A percentile compares a stretch with the other conserved stretches of the same genome.
Conservation (phyloP, 2,329 filamentous ascomycete species). For the Exophiala xenobiotica region DNA sequence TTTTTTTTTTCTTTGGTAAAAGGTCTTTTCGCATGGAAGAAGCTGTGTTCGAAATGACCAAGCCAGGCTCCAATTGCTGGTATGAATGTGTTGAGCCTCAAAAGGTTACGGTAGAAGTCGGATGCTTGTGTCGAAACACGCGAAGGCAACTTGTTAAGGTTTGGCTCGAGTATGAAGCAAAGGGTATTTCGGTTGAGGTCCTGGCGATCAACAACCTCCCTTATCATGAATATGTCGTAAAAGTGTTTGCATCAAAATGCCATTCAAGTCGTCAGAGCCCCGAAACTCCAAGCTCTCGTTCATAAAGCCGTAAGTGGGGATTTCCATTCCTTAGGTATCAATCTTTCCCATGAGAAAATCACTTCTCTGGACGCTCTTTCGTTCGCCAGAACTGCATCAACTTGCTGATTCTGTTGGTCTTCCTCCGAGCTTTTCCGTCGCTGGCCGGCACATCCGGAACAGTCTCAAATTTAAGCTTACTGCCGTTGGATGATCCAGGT, state of each 20-base stretch:
- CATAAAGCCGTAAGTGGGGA: conserved; percentile 23
- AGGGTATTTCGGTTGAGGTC: neutral
- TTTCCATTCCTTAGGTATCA: neutral
- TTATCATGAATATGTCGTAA: conserved; percentile 21
- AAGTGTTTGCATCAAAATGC: conserved; percentile 13
- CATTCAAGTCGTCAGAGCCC: conserved; percentile 19
- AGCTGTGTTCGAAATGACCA: neutral
- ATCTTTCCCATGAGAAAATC: conserved; percentile 4
- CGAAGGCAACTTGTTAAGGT: neutral
- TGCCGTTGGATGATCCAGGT: conserved; percentile 42
- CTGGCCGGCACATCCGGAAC: conserved; percentile 41
- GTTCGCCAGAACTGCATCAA: conserved; percentile 51
- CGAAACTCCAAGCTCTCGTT: conserved; percentile 15
- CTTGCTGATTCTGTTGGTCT: conserved; percentile 46
- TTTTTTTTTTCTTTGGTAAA: neutral
- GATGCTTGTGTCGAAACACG: neutral
- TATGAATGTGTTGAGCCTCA: neutral
- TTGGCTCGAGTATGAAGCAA: neutral
- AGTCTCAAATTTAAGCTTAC: conserved; percentile 34
- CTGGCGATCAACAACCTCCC: neutral
- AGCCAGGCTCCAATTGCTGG: neutral
- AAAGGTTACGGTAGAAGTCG: neutral
- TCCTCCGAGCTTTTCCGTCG: conserved; percentile 45
- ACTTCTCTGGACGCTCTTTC: conserved; percentile 45
- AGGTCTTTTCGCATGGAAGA: neutral